Evolutionary conservation across 768 basidiomycete species (phyloP).

Genomic region (Leccinum subgranulosum): DNA sequence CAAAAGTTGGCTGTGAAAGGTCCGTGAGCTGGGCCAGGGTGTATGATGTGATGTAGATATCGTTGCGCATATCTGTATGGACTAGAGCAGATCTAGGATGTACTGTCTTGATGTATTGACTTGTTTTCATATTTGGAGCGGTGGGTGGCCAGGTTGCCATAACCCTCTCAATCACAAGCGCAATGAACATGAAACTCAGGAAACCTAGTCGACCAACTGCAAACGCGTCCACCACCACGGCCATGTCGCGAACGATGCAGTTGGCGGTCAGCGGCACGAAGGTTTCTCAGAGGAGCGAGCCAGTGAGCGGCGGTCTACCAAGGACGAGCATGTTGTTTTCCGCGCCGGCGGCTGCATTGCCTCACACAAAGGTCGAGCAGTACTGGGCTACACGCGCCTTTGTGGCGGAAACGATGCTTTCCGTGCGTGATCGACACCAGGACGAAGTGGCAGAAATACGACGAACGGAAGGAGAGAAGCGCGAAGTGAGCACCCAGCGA

Average conservation of each 20-base stretch:
- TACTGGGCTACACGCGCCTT: constrained; percentile 71
- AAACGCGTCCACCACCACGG: neutral
- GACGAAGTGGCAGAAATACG: constrained; percentile 45
- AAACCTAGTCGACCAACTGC: constrained; percentile 12
- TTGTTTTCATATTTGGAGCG: neutral
- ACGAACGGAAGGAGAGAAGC: constrained; percentile 43
- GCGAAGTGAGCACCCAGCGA: constrained; percentile 36
- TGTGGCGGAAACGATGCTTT: constrained; percentile 59
- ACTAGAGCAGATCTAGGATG: constrained; percentile 19
- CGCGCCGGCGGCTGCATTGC: constrained; percentile 19
- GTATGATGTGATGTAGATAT: constrained; percentile 13
- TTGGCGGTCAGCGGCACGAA: constrained; percentile 18
- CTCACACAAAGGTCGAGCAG: constrained; percentile 40
- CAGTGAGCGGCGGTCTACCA: neutral
- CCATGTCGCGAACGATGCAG: constrained; percentile 32
- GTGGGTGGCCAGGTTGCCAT: constrained; percentile 6
- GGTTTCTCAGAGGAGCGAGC: neutral
- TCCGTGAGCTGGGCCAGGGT: constrained; percentile 13
- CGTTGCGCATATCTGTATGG: constrained; percentile 12
- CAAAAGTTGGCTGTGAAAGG: constrained; percentile 38
- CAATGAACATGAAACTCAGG: constrained; percentile 21
- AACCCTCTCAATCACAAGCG: no score
- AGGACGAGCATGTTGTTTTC: constrained; percentile 14
- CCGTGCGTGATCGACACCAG: constrained; percentile 46
- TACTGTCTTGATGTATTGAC: constrained; percentile 14